phyloP scores from a whole-genome alignment of 495 filamentous ascomycete species.

The Pyronema domesticum region DNA sequence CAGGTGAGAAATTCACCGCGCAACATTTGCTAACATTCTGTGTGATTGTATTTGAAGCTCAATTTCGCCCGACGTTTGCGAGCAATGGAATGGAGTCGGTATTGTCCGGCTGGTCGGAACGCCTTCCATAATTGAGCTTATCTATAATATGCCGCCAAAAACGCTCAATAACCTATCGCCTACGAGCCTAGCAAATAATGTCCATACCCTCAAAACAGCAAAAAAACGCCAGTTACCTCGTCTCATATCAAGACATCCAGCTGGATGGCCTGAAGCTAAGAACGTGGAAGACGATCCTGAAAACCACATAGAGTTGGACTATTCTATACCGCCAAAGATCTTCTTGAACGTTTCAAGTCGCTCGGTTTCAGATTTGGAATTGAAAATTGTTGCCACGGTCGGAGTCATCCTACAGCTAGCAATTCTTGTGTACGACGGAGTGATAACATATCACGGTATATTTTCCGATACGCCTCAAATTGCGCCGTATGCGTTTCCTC shows the following conservation, averaged over 20 bases:
- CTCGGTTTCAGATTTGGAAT: neutral
- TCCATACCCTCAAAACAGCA: no score
- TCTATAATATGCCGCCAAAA: no score
- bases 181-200: no score
- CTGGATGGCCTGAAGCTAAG: neutral
- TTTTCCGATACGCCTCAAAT: slow-evolving; percentile 2
- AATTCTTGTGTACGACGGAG: slow-evolving; percentile 5
- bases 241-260: neutral
- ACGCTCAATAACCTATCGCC: no score
- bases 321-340: slow-evolving; percentile 5
- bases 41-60: slow-evolving; percentile 15
- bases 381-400: neutral
- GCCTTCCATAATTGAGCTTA: neutral
- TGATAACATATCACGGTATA: slow-evolving; percentile 6
- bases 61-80: slow-evolving; percentile 18
- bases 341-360: slow-evolving; percentile 3
- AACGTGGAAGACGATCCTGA: neutral
- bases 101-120: slow-evolving; percentile 10
- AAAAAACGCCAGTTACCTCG: neutral
- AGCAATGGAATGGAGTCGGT: slow-evolving; percentile 18
- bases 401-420: slow-evolving; percentile 7
- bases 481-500: slow-evolving; percentile 8
- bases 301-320: neutral
- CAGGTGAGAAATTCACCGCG: no score
- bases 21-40: no score